A percentile compares a stretch with the other conserved stretches of the same genome.
Conservation (phyloP, 495 filamentous ascomycete genomes). For the Podospora conica region DNA sequence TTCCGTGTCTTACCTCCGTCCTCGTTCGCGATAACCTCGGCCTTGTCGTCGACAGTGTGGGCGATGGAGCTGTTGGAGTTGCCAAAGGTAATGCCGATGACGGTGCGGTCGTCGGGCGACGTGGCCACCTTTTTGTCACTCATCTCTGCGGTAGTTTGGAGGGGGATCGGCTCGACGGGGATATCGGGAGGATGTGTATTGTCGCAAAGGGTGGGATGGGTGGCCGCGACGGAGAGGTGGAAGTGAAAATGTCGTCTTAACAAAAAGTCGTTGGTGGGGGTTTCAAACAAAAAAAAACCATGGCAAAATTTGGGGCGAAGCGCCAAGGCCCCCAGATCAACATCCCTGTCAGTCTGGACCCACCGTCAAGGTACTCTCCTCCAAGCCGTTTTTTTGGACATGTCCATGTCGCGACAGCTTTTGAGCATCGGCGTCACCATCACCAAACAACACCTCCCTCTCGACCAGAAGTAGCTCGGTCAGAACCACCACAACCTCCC, state of each 20-base stretch:
- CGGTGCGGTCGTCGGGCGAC: constrained; percentile 57
- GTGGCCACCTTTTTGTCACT: constrained; percentile 35
- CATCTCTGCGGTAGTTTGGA: constrained; percentile 24
- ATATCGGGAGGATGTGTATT: constrained; percentile 5
- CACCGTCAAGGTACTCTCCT: background rate
- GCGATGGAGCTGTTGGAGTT: constrained; percentile 98
- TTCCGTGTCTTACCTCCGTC: constrained; percentile 79
- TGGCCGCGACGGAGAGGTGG: constrained; percentile 21
- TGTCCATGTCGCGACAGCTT: background rate
- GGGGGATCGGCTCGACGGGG: background rate
- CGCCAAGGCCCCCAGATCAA: background rate
- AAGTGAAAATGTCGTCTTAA: constrained; percentile 10
- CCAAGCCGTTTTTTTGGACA: background rate
- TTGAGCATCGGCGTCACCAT: background rate
- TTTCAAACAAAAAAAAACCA: background rate
- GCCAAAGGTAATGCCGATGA: constrained; percentile 96
- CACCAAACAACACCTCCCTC: background rate
- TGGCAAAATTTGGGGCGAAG: constrained; percentile 11
- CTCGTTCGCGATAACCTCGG: constrained; percentile 97
- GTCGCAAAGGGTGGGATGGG: background rate
- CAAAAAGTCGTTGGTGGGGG: background rate
- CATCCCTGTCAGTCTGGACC: constrained; percentile 1
- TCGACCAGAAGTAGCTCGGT: background rate
- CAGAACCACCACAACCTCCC: background rate
- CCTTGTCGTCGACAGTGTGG: constrained; percentile 83